Evolutionary conservation across 257 asterid species (phyloP).

Genomic region (Verbascum thapsus): DNA sequence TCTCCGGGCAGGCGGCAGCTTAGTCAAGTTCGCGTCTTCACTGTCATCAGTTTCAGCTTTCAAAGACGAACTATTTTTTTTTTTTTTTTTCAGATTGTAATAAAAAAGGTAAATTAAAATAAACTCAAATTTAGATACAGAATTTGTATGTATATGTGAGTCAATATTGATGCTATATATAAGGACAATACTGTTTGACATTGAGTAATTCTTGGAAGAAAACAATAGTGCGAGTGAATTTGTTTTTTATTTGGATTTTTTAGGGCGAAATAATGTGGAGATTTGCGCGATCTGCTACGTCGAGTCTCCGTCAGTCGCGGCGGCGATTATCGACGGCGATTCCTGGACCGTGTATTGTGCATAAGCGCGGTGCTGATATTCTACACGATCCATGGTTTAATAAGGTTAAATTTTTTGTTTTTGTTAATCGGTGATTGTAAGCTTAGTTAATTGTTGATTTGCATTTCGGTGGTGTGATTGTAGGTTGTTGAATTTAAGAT

Average conservation of each 20-base stretch:
- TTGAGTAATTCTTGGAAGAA: slow-evolving; percentile 7
- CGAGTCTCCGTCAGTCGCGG: slow-evolving; percentile 62
- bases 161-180: slow-evolving; percentile 21
- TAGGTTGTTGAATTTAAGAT: slow-evolving; percentile 15
- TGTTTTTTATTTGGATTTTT: slow-evolving; percentile 27
- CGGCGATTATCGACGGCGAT: slow-evolving; percentile 75
- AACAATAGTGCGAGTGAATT: slow-evolving; percentile 7
- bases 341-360: slow-evolving; percentile 88
- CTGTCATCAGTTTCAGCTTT: slow-evolving; percentile 33
- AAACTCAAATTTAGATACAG: not conserved
- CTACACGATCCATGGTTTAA: slow-evolving; percentile 99
- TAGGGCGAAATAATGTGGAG: slow-evolving; percentile 63
- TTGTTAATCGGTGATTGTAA: not conserved
- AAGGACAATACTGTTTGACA: slow-evolving; percentile 15
- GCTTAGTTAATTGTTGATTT: slow-evolving; percentile 19
- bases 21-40: slow-evolving; percentile 33
- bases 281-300: slow-evolving; percentile 77
- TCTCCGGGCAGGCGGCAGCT: slow-evolving; percentile 43
- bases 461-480: slow-evolving; percentile 17
- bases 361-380: slow-evolving; percentile 97
- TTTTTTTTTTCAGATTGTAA: slow-evolving; percentile 13
- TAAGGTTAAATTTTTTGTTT: slow-evolving; percentile 51
- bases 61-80: slow-evolving; percentile 5
- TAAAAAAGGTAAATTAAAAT: slow-evolving; percentile 24
- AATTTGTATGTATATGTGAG: not conserved